Conservation (phyloP, 257 asterid species). For the Plectranthus barbatus region DNA sequence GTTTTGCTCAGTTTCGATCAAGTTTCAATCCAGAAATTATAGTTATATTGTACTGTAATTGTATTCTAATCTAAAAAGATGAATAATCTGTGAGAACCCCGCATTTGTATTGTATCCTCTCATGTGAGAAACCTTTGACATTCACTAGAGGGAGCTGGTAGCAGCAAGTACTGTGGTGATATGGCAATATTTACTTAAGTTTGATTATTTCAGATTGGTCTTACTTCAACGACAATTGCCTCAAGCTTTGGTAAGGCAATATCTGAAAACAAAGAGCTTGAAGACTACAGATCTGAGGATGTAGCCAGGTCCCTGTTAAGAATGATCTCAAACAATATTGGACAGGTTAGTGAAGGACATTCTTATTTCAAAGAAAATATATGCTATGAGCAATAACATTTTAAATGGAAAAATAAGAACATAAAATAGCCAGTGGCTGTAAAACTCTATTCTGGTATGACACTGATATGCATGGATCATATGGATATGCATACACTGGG, state of each 20-base stretch:
- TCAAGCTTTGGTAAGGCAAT: conserved; percentile 87
- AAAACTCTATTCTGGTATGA: background rate
- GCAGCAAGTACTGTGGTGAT: background rate
- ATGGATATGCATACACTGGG: no score
- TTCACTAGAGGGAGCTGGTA: background rate
- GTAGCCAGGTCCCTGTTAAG: conserved; percentile 78
- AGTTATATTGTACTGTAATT: background rate
- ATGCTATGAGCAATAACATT: background rate
- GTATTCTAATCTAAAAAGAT: background rate
- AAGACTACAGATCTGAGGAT: conserved; percentile 75
- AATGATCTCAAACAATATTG: conserved; percentile 89
- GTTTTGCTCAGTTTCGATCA: background rate
- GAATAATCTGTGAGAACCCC: no score
- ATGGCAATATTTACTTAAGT: background rate
- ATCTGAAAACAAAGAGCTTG: conserved; percentile 63
- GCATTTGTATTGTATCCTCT: background rate
- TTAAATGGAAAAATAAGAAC: background rate
- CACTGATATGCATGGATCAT: no score
- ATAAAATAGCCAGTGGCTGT: background rate
- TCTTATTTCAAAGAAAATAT: background rate
- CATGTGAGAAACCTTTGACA: background rate
- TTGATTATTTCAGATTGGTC: conserved; percentile 64
- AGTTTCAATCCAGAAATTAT: background rate
- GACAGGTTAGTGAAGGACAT: conserved; percentile 50
- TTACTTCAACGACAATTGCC: conserved; percentile 74